Base-by-base conservation (phyloP, 2,329 filamentous ascomycete species). In the Pseudogymnoascus sp. region DNA sequence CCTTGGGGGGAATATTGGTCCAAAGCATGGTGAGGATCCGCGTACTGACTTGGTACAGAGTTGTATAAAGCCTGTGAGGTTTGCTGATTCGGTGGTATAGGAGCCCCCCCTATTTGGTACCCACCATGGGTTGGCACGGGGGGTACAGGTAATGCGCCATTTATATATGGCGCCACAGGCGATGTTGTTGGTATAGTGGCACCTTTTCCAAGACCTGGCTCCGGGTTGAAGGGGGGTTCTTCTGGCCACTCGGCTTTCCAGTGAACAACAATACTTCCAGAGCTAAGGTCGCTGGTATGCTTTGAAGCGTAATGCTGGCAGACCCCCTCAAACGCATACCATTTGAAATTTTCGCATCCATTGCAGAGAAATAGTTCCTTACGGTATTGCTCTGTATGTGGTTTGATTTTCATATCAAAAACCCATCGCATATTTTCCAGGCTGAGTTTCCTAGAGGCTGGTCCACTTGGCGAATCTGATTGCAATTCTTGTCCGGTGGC, bases 361-460 rank as follows among this genome's bases (percentile, higher is more conserved):
- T 84, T 85, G 75, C 90, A 94, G 62, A 89, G 79, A 71, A 94
- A 94, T 8, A 92, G 75, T 61, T 92, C 88, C 68, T 85, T 88
- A 66, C 84, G 79, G 66, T 81, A 80, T 50, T 77, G 74, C 64
- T 90, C 86, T 2, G 87, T 90, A 60, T 84, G 74, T 22, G 84
- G 83, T 68, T 85, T 89, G 70, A 94, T 80, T 71, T 90, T 91
- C 66, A 82, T 83, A 68, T 92, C 89, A 71, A 89, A 92, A 30
- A 92, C 77, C 84, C 87, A 93, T 72, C 89, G 92, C 89, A 94
- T 91, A 69, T 92, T 91, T 70, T 93, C 89, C 66, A 94, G 75
- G 1, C 86, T 88, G 59, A 93, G 76, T 69, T 80, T 86, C 70
- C 83, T 79, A 25, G 80, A 83, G 66, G 78, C 82, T 6, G 82